A percentile compares a stretch with the other conserved stretches of the same genome.
These are phyloP conservation scores for Fomitopsis schrenkii DNA, from an alignment of 1,284 basidiomycete species.

Conservation along the genomic window DNA sequence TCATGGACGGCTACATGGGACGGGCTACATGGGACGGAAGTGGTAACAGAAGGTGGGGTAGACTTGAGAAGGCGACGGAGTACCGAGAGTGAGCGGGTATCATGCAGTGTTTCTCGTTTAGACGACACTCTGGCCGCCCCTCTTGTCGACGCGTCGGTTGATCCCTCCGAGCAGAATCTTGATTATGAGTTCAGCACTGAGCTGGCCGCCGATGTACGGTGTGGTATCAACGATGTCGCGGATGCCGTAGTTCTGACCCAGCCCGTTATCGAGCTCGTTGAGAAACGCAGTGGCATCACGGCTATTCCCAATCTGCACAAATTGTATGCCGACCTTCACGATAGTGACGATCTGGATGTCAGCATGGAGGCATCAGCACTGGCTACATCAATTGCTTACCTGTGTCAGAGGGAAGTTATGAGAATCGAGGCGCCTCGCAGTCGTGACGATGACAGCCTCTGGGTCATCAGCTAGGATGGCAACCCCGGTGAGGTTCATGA, in stretches of 20 bases:
- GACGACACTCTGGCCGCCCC: constrained; percentile 25
- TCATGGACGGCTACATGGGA: neutral
- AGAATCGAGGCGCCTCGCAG: constrained; percentile 44
- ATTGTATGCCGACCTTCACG: constrained; percentile 50
- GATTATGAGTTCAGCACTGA: constrained; percentile 40
- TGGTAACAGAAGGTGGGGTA: neutral
- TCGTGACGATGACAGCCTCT: constrained; percentile 41
- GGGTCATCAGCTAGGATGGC: constrained; percentile 44
- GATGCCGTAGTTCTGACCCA: constrained; percentile 30
- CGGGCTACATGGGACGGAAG: neutral
- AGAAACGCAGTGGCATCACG: constrained; percentile 41
- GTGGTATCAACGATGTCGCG: constrained; percentile 59
- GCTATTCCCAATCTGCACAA: constrained; percentile 55
- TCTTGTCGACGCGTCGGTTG: constrained; percentile 47
- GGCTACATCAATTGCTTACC: constrained; percentile 24
- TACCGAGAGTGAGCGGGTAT: neutral
- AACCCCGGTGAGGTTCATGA: neutral
- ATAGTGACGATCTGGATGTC: neutral
- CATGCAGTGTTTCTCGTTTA: neutral
- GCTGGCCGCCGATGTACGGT: constrained; percentile 36
- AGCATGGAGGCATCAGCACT: neutral
- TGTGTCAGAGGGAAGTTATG: constrained; percentile 50
- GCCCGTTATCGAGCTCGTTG: constrained; percentile 43
- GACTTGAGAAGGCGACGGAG: no score
- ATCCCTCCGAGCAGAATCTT: constrained; percentile 59